Base-by-base conservation (phyloP, 768 basidiomycete species). In the Butyriboletus loyo region DNA sequence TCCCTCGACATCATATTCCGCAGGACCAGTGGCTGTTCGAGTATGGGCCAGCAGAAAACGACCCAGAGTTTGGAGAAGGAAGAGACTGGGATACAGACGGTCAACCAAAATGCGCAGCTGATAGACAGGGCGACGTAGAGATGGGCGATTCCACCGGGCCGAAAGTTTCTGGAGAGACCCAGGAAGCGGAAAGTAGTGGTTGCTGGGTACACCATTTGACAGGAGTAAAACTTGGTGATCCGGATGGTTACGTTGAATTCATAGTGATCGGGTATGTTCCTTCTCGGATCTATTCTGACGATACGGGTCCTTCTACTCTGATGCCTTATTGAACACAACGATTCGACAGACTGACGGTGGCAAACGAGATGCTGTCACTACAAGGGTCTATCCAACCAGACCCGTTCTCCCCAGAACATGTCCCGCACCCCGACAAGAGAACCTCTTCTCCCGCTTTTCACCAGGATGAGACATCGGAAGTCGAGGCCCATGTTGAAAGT, bases 331-430 rank as follows among this genome's bases (percentile, higher is more conserved):
- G 31, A 66, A 38, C 27, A 21, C 11, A 7, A 7, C 46, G 27
- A 43, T 53, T 40, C 21, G 35, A 52, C 63, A 97, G 94, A 24
- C 67, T 94, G 53, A 93, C 86, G 14, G 82, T 94, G 31, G 92
- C 92, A 30, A 95, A 97, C 63, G 88, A 95, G 65, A 95, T 96
- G 92, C 73, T 97, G 19, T 95, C 92, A 3, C 72, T 97, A 13
- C 77, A 90, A 28, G 93, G 93, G 9, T 93, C 92, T 4, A 75
- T 94, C 53, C 89, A 90, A 60, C 67, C 72, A 5, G 83, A 91
- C 60, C 89, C 88, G 2, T 89, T 91, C 68, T 85, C 86, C 6
- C 77, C 80, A 1, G 73, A 73, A 40, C 86, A 88, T 64, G 63
- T 75, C 24, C 71, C 75, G 17, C 63, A 64, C n/a, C 39, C 62